phyloP scores from a whole-genome alignment of 1,139 yeast species.

The Taphrina betulina region DNA sequence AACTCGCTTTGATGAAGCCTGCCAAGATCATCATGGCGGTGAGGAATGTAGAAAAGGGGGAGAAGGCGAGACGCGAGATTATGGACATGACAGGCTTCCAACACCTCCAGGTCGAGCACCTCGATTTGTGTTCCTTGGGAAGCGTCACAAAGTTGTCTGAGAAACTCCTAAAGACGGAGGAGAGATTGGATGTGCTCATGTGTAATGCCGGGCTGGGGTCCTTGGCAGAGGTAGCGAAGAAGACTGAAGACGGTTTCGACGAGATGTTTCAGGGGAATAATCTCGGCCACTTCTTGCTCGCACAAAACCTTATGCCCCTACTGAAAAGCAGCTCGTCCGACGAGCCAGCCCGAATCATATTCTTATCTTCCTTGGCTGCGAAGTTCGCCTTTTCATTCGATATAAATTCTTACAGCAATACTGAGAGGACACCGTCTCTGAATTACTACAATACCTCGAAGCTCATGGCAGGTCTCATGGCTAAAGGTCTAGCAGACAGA shows the following conservation, averaged over 20 bases:
- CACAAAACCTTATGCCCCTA: constrained; percentile 60
- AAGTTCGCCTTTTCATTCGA: constrained; percentile 23
- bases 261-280: constrained; percentile 77
- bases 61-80: constrained; percentile 41
- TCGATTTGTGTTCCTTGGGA: constrained; percentile 45
- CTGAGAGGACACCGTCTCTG: constrained; percentile 2
- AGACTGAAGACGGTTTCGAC: constrained; percentile 38
- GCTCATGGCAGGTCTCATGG: constrained; percentile 18
- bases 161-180: constrained; percentile 35
- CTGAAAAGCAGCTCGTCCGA: constrained; percentile 43
- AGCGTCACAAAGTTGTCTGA: constrained; percentile 36
- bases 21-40: constrained; percentile 29
- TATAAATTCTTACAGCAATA: constrained; percentile 7
- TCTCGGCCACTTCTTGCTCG: constrained; percentile 68
- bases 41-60: constrained; percentile 16
- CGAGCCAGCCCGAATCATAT: constrained; percentile 36
- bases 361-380: constrained; percentile 19
- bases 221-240: constrained; percentile 24
- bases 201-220: constrained; percentile 37
- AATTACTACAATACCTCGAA: constrained; percentile 19
- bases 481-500: constrained; percentile 4
- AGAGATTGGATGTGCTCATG: constrained; percentile 36
- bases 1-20: constrained; percentile 31
- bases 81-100: constrained; percentile 4
- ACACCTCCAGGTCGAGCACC: constrained; percentile 14